Base-by-base conservation (phyloP, 2,329 filamentous ascomycete species). In the Colletotrichum siamense region DNA sequence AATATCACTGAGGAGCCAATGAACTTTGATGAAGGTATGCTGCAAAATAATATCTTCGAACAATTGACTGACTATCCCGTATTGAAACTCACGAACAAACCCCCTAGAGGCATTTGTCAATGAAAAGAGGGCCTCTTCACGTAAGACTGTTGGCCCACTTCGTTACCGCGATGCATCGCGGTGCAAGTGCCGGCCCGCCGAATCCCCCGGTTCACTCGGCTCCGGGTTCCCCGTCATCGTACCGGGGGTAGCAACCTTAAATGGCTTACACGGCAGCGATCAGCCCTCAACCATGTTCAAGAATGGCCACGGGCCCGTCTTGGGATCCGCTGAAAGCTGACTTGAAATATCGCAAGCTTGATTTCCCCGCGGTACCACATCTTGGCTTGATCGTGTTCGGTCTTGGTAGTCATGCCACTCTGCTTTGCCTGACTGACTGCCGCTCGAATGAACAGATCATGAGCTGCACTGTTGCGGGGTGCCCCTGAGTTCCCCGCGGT, bases 401-500 rank as follows among this genome's bases (percentile, higher is more conserved):
- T 24, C 22, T 59, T 32, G 30, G 66, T 55, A 26, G 30, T 32
- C 18, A 18, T 34, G 18, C 8, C 13, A 34, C 24, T 16, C 24
- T 52, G 10, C 39, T 34, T 32, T 24, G 15, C n/a, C 44, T 52
- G 44, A 22, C 44, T 22, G n/a, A 52, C 44, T 52, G n/a, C 44
- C 44, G n/a, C 22, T 34, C 66, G 18, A 62, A 34, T 68, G 34
- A 68, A 49, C 26, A 34, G 65, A 68, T 57, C 44, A 34, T 52
- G 24, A 22, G 22, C 36, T 22, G 22, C 28, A 49, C n/a, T 36
- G 36, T 32, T 36, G 44, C 28, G 65, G 65, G 18, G 64, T 52
- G 39, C n/a, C 34, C n/a, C 65, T 55, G 49, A 26, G 9, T 59
- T 68, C 49, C 49, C 65, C 66, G 32, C 66, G 66, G 16, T 69